Conservation (phyloP, 2,329 filamentous ascomycete species). For the Aotearoamyces nothofagi region DNA sequence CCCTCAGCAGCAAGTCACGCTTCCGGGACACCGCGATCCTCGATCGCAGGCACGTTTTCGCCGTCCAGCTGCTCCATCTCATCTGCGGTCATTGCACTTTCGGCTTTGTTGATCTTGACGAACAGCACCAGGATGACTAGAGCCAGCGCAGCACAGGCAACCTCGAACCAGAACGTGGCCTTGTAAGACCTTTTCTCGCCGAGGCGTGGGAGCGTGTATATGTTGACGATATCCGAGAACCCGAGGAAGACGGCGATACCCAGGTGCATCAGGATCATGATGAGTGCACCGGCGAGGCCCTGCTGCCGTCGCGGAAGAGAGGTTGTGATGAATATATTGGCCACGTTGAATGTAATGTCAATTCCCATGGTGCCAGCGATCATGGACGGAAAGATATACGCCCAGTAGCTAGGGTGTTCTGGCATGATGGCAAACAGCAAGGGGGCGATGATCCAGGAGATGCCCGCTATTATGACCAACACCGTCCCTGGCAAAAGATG, state of each 20-base stretch:
- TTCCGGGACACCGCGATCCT: too few relatives aligned
- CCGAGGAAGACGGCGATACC: conserved; percentile 59
- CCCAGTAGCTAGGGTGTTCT: conserved; percentile 30
- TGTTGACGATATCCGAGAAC: conserved; percentile 49
- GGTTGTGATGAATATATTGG: conserved; percentile 66
- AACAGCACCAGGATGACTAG: conserved; percentile 34
- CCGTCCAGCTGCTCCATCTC: conserved; percentile 25
- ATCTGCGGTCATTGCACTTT: conserved; percentile 40
- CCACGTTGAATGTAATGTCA: conserved; percentile 61
- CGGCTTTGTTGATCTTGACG: conserved; percentile 35
- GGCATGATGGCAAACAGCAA: conserved; percentile 36
- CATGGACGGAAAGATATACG: conserved; percentile 54
- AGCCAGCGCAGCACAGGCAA: conserved; percentile 35
- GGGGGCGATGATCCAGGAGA: conserved; percentile 29
- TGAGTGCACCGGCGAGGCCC: conserved; percentile 55
- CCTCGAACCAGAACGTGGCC: conserved; percentile 51
- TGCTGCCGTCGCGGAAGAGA: conserved; percentile 50
- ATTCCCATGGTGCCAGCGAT: conserved; percentile 55
- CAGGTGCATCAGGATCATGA: conserved; percentile 56
- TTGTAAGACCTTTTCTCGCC: conserved; percentile 39
- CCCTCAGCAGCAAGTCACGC: too few relatives aligned
- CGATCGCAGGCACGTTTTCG: too few relatives aligned
- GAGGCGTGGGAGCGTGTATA: conserved; percentile 20
- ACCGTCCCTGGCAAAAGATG: conserved; percentile 33
- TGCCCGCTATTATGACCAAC: conserved; percentile 30